Evolutionary conservation across 106 monocot species (phyloP).

Genomic region (Amphibolis antarctica): DNA sequence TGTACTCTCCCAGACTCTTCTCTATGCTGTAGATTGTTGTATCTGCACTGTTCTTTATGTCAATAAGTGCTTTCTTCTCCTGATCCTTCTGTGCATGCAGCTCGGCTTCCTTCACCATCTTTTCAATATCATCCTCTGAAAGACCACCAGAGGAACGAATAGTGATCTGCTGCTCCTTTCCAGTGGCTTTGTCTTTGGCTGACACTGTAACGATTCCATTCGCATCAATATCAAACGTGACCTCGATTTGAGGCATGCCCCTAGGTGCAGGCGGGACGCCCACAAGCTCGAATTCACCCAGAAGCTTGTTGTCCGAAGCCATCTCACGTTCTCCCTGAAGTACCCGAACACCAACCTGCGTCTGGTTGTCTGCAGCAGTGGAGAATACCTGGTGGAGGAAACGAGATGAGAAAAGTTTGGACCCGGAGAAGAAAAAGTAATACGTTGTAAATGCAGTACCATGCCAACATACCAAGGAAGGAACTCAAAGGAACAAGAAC

Average conservation of each 20-base stretch:
- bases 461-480: no score
- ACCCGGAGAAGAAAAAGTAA: no score
- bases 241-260: no score
- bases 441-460: no score
- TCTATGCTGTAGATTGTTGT: slow-evolving; percentile 13
- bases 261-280: slow-evolving; percentile 18
- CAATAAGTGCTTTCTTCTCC: slow-evolving; percentile 15
- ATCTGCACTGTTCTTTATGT: slow-evolving; percentile 9
- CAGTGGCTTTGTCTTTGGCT: slow-evolving; percentile 15
- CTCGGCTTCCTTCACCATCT: slow-evolving; percentile 21
- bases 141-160: slow-evolving; percentile 14
- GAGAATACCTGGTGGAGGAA: slow-evolving; percentile 35
- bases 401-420: no score
- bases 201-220: slow-evolving; percentile 19
- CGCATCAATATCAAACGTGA: slow-evolving; percentile 18
- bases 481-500: no score
- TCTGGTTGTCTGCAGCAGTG: slow-evolving; percentile 18
- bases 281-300: slow-evolving; percentile 15
- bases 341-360: slow-evolving; percentile 16
- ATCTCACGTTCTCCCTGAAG: slow-evolving; percentile 18
- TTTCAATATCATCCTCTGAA: slow-evolving; percentile 14
- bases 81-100: slow-evolving; percentile 13
- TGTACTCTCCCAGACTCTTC: slow-evolving; percentile 15
- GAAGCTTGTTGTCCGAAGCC: slow-evolving; percentile 19
- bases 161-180: slow-evolving; percentile 16